Conservation (phyloP, 139 green algal genomes). For the Coccomyxa sp. region DNA sequence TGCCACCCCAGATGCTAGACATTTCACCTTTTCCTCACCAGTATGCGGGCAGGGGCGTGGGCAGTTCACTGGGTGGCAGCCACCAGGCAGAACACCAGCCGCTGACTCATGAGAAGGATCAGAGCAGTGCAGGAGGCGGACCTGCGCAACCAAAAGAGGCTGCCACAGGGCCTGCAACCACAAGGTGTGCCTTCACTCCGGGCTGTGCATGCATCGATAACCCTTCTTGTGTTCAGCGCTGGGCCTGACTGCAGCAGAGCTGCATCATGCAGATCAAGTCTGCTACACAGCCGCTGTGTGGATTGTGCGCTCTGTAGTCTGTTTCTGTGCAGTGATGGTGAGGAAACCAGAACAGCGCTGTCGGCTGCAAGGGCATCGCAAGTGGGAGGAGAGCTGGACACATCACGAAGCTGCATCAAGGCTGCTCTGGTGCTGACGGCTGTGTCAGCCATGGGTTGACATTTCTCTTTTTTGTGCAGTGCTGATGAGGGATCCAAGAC, state of each 20-base stretch:
- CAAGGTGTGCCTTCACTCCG: neutral
- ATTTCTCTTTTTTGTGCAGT: neutral
- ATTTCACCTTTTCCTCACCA: too few species aligned
- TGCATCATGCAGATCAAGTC: too few species aligned
- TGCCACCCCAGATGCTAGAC: neutral
- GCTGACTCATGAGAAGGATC: too few species aligned
- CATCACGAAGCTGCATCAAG: neutral
- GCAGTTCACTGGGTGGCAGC: too few species aligned
- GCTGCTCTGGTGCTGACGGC: neutral
- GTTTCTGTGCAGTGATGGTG: neutral
- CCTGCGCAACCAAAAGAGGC: neutral
- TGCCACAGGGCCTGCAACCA: neutral
- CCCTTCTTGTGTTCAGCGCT: neutral
- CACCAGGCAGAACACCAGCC: too few species aligned
- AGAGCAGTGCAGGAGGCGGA: neutral
- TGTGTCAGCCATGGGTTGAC: neutral
- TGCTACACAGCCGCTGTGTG: too few species aligned
- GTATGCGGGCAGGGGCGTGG: too few species aligned
- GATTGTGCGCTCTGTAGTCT: too few species aligned
- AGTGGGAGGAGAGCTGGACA: neutral
- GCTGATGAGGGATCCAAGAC: neutral
- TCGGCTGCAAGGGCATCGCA: neutral
- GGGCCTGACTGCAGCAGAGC: neutral
- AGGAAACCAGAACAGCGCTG: neutral
- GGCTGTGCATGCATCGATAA: neutral